A percentile compares a stretch with the other conserved stretches of the same genome.
Evolutionary conservation across 225 moss, liverwort and hornwort species (phyloP).

Genomic region (Straminergon stramineum): DNA sequence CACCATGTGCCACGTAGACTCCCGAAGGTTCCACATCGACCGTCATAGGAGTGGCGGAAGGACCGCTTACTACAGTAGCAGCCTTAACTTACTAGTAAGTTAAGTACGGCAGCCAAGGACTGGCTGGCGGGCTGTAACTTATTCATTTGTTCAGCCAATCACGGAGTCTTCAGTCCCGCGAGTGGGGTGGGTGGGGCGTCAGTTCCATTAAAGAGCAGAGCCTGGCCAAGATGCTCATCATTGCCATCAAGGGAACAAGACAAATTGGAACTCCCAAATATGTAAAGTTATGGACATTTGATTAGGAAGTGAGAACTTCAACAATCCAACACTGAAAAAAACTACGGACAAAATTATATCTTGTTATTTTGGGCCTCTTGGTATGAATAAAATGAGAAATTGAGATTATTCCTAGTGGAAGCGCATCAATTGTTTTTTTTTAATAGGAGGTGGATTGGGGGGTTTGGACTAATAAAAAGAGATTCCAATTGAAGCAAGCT

Average conservation of each 20-base stretch:
- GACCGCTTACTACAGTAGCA: neutral
- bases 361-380: neutral
- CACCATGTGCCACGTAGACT: neutral
- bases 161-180: neutral
- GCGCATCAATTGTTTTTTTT: rapidly evolving
- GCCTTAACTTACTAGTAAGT: neutral
- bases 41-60: neutral
- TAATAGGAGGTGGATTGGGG: neutral
- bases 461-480: neutral
- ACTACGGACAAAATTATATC: rapidly evolving
- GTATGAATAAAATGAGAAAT: neutral
- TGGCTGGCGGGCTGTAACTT: neutral
- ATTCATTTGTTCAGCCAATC: too few species aligned
- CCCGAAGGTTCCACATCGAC: neutral
- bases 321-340: too few species aligned
- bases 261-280: neutral
- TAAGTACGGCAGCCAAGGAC: neutral
- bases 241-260: neutral
- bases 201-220: neutral
- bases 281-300: neutral
- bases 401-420: neutral
- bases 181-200: neutral
- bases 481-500: neutral
- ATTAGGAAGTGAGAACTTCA: neutral
- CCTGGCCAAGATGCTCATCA: neutral